A percentile compares a stretch with the other conserved stretches of the same genome.
Conservation (phyloP, 345 rosid species). For the Aquilaria sinensis region DNA sequence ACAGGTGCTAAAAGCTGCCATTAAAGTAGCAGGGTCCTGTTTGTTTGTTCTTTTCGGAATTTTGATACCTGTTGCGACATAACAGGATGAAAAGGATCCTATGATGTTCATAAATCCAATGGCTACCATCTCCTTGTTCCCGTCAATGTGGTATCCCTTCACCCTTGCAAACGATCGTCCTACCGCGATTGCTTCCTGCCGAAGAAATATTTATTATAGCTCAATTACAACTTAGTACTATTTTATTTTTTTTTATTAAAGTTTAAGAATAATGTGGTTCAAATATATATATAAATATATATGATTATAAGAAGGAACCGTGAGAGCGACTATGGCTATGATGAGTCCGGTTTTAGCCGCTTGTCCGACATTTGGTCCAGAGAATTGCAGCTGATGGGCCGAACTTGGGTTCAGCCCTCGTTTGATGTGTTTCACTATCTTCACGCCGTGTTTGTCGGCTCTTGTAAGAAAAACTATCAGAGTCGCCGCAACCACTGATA, state of each 20-base stretch:
- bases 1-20: too few relatives aligned
- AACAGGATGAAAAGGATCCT: constrained; percentile 85
- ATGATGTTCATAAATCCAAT: constrained; percentile 73
- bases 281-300: not conserved
- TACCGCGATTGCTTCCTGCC: constrained; percentile 84
- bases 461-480: constrained; percentile 65
- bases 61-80: constrained; percentile 71
- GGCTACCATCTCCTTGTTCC: constrained; percentile 92
- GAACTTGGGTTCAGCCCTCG: constrained; percentile 83
- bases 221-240: not conserved
- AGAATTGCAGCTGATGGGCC: constrained; percentile 48
- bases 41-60: not conserved
- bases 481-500: constrained; percentile 66
- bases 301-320: constrained; percentile 32
- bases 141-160: constrained; percentile 75
- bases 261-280: not conserved
- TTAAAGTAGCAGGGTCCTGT: too few relatives aligned
- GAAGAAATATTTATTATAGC: not conserved
- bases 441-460: constrained; percentile 82
- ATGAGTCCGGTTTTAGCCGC: constrained; percentile 60
- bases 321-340: constrained; percentile 59
- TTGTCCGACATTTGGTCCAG: constrained; percentile 52
- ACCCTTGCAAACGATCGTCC: constrained; percentile 76
- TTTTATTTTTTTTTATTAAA: not conserved
- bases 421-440: constrained; percentile 67